These are phyloP conservation scores for Goniomonas avonlea DNA, from an alignment of 78 protist species.

Conservation along the genomic window DNA sequence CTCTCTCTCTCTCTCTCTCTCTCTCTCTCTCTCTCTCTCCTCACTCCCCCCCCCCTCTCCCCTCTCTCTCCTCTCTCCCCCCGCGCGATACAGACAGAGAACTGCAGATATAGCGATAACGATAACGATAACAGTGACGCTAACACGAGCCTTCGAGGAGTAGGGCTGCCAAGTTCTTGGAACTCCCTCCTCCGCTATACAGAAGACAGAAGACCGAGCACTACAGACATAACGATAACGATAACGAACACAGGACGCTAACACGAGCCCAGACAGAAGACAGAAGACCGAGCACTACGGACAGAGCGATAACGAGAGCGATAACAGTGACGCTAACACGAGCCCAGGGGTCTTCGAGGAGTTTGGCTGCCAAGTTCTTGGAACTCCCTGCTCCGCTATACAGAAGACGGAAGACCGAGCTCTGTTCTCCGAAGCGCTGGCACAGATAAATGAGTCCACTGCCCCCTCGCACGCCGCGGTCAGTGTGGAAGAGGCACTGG, in stretches of 20 bases:
- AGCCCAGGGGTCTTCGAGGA: constrained; percentile 53
- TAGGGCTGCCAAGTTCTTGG: constrained; percentile 79
- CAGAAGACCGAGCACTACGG: background rate
- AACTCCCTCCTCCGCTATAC: constrained; percentile 75
- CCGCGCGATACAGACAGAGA: background rate
- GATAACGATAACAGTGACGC: no score
- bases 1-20: background rate
- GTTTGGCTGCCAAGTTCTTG: constrained; percentile 73
- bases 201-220: constrained; percentile 90
- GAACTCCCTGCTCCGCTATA: constrained; percentile 80
- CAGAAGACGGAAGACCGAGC: constrained; percentile 90
- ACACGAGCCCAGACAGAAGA: no score
- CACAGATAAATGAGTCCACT: constrained; percentile 20
- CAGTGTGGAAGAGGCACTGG: constrained; percentile 40
- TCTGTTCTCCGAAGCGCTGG: constrained; percentile 67
- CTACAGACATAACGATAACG: no score
- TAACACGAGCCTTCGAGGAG: constrained; percentile 50
- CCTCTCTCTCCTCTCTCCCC: background rate
- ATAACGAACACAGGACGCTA: no score
- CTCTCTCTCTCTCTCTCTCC: background rate
- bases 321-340: no score
- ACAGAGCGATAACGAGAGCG: no score
- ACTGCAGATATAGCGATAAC: no score
- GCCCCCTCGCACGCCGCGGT: constrained; percentile 42
- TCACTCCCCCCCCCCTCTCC: background rate